Evolutionary conservation across 768 basidiomycete genomes (phyloP), one percentile per base, ranked within the genome.

Genomic region (Leccinellum luteum): DNA sequence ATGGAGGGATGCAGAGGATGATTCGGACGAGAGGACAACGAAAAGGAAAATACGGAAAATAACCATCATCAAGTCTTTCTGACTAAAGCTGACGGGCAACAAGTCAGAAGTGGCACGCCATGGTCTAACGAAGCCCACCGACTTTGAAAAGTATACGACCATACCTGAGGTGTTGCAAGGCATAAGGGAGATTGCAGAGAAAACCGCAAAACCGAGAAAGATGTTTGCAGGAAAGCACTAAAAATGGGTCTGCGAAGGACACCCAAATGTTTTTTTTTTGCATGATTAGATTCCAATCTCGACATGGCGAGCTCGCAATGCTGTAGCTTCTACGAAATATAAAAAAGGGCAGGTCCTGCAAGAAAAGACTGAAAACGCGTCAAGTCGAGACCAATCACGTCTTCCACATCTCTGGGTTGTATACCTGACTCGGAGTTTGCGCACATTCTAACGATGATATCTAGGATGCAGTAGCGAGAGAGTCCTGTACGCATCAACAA

Each of bases 381-480:
- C 47, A 2, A 30, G 8, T 4, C 3, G 31, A 27, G 44, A 51
- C 43, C 47, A 27, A 27, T 44, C 27, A 51, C 57, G 51, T 6
- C 48, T 31, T 38, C 23, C n/a, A 57, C 51, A 48, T 59, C 15
- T 58, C 43, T 62, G 47, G 48, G 10, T 32, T 47, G 30, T 38
- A 52, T 38, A n/a, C 38, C 38, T 38, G 44, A 45, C 44, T 21
- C 38, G 6, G 51, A 50, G 9, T 47, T 51, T 19, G 50, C 31
- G 49, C 51, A 59, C 54, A 60, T 54, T 48, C 25, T 21, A 54
- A 38, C 14, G 14, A 41, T 60, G 35, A 38, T 47, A 31, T 57
- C 65, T 65, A 60, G 48, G 41, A 25, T 19, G 52, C 61, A 43
- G 41, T 25, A 52, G n/a, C n/a, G 56, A 28, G 23, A 10, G 9